These are phyloP conservation scores for Nitzschia putrida DNA, from an alignment of 108 stramenopile species.

Conservation along the genomic window DNA sequence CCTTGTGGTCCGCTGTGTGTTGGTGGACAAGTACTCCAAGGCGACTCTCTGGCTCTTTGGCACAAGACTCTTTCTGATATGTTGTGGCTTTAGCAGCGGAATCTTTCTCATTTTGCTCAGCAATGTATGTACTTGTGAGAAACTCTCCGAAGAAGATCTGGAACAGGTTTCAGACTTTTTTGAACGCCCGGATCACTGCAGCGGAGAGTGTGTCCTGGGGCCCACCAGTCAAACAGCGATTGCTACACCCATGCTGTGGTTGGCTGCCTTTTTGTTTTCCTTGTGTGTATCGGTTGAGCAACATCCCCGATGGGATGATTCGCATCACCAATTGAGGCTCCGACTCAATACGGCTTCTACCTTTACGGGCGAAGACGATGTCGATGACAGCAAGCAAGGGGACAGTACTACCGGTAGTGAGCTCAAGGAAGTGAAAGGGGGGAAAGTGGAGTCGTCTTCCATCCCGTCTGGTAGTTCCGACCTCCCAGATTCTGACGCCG, in stretches of 20 bases:
- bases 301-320: background rate
- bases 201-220: conserved; percentile 21
- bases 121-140: conserved; percentile 28
- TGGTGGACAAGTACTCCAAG: conserved; percentile 20
- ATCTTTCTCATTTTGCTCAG: conserved; percentile 21
- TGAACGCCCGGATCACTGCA: conserved; percentile 14
- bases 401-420: background rate
- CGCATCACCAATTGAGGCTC: background rate
- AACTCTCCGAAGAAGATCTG: conserved; percentile 20
- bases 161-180: background rate
- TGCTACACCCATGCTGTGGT: conserved; percentile 13
- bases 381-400: conserved; percentile 3
- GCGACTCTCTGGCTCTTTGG: conserved; percentile 12
- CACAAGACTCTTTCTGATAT: background rate
- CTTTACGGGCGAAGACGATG: background rate
- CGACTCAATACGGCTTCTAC: conserved; percentile 1
- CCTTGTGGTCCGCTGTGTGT: conserved; percentile 13
- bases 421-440: conserved; percentile 24
- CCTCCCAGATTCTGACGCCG: background rate
- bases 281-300: background rate
- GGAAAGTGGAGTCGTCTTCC: conserved; percentile 45
- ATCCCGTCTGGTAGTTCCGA: too few species aligned
- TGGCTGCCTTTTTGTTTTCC: conserved; percentile 11
- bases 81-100: conserved; percentile 9
- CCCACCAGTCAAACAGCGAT: conserved; percentile 21